Evolutionary conservation across 169 alveolate species (phyloP).

Genomic region (Condylostoma magnum): DNA sequence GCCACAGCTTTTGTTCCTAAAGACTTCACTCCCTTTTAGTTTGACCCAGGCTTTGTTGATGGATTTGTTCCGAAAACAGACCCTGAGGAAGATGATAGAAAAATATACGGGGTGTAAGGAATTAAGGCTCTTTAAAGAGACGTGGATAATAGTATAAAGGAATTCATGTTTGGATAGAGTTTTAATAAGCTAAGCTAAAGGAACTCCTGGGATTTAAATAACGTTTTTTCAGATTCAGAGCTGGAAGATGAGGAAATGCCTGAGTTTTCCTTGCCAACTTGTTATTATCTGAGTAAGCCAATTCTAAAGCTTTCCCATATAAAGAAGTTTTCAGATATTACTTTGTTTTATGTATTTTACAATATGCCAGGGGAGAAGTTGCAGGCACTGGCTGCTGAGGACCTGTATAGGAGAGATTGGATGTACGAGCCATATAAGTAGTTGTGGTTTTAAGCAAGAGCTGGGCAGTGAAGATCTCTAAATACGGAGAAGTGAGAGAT

Average conservation of each 20-base stretch:
- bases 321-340: conserved; percentile 63
- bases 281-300: conserved; percentile 33
- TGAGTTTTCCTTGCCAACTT: conserved; percentile 40
- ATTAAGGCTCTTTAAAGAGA: no score
- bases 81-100: no score
- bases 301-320: conserved; percentile 45
- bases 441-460: conserved; percentile 60
- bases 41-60: no score
- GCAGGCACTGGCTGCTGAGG: conserved; percentile 82
- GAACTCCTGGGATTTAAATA: no score
- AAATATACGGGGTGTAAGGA: no score
- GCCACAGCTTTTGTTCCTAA: no score
- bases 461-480: background rate
- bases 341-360: conserved; percentile 83
- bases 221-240: background rate
- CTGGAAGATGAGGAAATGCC: background rate
- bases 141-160: no score
- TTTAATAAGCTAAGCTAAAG: no score
- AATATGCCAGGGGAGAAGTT: conserved; percentile 78
- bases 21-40: no score
- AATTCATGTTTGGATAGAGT: no score
- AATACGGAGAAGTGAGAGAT: background rate
- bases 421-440: conserved; percentile 61
- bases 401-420: conserved; percentile 83
- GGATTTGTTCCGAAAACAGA: no score